These are phyloP conservation scores for Pseudocercospora ulei DNA, from an alignment of 2,329 filamentous ascomycete species.

Conservation along the genomic window DNA sequence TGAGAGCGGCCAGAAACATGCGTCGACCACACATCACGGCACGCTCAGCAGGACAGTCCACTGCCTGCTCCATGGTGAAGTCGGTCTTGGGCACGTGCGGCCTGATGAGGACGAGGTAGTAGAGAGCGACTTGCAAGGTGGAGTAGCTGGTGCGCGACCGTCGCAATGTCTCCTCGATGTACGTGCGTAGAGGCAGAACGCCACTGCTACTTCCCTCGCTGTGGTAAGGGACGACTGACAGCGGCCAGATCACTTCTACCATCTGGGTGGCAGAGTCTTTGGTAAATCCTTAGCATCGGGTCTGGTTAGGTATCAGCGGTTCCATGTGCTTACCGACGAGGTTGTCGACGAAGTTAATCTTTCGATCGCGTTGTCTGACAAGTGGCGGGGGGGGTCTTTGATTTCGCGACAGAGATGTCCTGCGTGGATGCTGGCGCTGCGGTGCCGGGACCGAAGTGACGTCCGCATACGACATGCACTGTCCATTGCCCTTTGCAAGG, in stretches of 20 bases:
- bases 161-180: slow-evolving; percentile 93
- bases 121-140: slow-evolving; percentile 89
- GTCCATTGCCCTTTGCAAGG: slow-evolving; percentile 15
- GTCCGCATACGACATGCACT: slow-evolving; percentile 30
- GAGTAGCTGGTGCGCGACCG: slow-evolving; percentile 95
- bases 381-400: slow-evolving; percentile 59
- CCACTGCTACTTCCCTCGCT: slow-evolving; percentile 61
- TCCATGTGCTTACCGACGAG: slow-evolving; percentile 76
- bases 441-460: slow-evolving; percentile 48
- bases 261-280: slow-evolving; percentile 94
- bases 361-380: slow-evolving; percentile 79
- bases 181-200: slow-evolving; percentile 81
- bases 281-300: slow-evolving; percentile 30
- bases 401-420: slow-evolving; percentile 48
- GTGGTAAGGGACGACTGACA: slow-evolving; percentile 69
- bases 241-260: slow-evolving; percentile 92
- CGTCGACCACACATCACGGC: slow-evolving; percentile 90
- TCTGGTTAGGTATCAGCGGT: slow-evolving; percentile 23
- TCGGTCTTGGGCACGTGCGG: slow-evolving; percentile 72
- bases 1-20: slow-evolving; percentile 92
- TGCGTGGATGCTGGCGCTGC: slow-evolving; percentile 54
- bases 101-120: slow-evolving; percentile 92
- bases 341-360: slow-evolving; percentile 89
- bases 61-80: slow-evolving; percentile 75
- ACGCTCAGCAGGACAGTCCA: slow-evolving; percentile 60